These are phyloP conservation scores for Erythrophleum ivorense DNA, from an alignment of 331 rosid genomes.

Conservation along the genomic window DNA sequence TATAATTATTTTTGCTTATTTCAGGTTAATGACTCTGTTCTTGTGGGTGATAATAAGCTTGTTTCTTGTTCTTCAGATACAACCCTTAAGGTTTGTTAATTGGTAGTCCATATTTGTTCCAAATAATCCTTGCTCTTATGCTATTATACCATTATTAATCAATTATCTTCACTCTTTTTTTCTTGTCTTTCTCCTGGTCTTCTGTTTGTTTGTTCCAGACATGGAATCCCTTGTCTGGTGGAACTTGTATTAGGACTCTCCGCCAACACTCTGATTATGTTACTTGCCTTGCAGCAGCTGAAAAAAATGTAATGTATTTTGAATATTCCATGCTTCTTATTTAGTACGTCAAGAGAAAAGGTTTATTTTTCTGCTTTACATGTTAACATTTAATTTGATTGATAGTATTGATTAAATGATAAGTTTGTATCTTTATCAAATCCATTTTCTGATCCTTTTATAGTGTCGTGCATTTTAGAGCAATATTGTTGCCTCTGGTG, in stretches of 20 bases:
- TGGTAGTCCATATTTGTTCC: constrained; percentile 26
- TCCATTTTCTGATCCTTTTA: constrained; percentile 75
- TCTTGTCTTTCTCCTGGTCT: neutral
- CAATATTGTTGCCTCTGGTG: constrained; percentile 99
- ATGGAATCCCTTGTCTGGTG: constrained; percentile 81
- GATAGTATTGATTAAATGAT: constrained; percentile 39
- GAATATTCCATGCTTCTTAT: constrained; percentile 43
- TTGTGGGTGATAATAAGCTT: constrained; percentile 87
- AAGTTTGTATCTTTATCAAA: constrained; percentile 46
- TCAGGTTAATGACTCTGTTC: constrained; percentile 95
- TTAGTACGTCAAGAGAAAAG: constrained; percentile 37
- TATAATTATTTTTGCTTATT: constrained; percentile 42
- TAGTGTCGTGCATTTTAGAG: constrained; percentile 99
- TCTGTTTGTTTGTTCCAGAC: constrained; percentile 55
- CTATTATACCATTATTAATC: constrained; percentile 19
- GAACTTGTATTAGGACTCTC: constrained; percentile 79
- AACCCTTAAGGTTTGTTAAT: constrained; percentile 81
- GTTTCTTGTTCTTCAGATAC: constrained; percentile 98
- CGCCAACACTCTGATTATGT: constrained; percentile 96
- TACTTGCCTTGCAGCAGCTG: constrained; percentile 92
- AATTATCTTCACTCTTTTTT: constrained; percentile 26
- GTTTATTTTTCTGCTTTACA: constrained; percentile 33
- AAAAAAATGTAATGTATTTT: constrained; percentile 84
- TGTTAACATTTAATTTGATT: constrained; percentile 36
- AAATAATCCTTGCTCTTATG: constrained; percentile 8